These are phyloP conservation scores for Nicotiana knightiana DNA, from an alignment of 257 asterid genomes.

Conservation along the genomic window DNA sequence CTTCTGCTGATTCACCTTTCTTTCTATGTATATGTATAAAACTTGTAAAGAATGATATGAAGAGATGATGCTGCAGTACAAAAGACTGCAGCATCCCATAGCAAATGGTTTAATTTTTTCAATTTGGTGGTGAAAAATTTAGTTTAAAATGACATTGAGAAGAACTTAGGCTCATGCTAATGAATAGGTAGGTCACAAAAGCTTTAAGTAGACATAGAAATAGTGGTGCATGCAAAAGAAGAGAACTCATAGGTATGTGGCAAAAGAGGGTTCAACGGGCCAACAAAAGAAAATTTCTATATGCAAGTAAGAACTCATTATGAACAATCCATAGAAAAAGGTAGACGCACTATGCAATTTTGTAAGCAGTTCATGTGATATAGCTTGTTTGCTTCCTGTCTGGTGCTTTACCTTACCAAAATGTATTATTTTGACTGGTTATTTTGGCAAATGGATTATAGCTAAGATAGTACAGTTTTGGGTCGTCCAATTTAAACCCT, in stretches of 20 bases:
- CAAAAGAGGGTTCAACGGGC: neutral
- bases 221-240: neutral
- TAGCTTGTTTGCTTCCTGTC: neutral
- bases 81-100: neutral
- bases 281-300: neutral
- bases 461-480: neutral
- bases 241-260: neutral
- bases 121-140: neutral
- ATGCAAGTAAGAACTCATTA: neutral
- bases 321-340: neutral
- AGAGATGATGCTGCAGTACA: neutral
- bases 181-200: neutral
- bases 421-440: neutral
- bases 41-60: neutral
- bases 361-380: neutral
- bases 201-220: neutral
- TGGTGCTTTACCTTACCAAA: neutral
- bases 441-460: neutral
- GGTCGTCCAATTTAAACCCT: neutral
- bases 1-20: constrained; percentile 10
- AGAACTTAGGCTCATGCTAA: neutral
- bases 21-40: neutral
- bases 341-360: neutral
- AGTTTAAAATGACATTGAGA: neutral
- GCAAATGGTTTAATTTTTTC: neutral